phyloP scores from a whole-genome alignment of 768 basidiomycete species.

The Naematelia encephala region DNA sequence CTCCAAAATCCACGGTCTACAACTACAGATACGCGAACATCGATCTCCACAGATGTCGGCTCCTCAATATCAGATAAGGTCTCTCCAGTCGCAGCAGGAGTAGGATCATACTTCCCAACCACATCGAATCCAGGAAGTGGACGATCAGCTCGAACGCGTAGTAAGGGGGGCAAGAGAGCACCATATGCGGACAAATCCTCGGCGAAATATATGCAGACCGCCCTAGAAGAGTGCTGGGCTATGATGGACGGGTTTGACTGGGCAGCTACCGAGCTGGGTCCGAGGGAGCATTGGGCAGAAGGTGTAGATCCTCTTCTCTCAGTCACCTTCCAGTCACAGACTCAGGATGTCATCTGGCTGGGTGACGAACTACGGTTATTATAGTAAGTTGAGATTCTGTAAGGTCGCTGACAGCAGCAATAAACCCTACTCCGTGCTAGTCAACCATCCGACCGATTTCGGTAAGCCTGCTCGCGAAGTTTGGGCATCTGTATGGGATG shows the following conservation, averaged over 20 bases:
- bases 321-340: conserved; percentile 24
- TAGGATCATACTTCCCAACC: conserved; percentile 4
- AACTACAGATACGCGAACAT: conserved; percentile 9
- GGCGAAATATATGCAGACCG: conserved; percentile 3
- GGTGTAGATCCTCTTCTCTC: conserved; percentile 29
- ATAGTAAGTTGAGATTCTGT: conserved; percentile 23
- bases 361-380: conserved; percentile 33
- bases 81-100: no score
- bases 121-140: background rate
- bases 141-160: conserved; percentile 1
- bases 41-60: conserved; percentile 4
- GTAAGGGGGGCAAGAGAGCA: background rate
- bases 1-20: conserved; percentile 7
- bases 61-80: background rate
- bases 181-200: background rate
- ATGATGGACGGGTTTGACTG: conserved; percentile 33
- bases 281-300: conserved; percentile 27
- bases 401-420: conserved; percentile 20
- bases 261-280: conserved; percentile 31
- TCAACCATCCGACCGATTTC: conserved; percentile 30
- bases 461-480: conserved; percentile 28
- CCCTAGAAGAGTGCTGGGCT: conserved; percentile 25
- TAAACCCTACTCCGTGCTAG: conserved; percentile 23
- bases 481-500: conserved; percentile 31
- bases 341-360: conserved; percentile 33